These are phyloP conservation scores for Gracilaria caudata DNA, from an alignment of 23 red algal genomes.

Conservation along the genomic window DNA sequence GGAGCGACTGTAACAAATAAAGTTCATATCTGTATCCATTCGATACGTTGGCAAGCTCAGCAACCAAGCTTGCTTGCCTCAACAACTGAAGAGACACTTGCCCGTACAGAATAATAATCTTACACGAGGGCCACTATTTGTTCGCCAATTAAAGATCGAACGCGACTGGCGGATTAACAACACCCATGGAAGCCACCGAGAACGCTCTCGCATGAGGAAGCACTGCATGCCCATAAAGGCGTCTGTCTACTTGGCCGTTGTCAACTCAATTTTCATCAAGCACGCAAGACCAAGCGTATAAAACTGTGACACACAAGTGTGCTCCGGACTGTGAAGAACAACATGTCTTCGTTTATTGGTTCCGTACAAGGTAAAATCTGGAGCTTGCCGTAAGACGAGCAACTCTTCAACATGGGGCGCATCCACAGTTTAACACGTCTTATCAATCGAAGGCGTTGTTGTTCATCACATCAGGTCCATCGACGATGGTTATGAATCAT, in stretches of 20 bases:
- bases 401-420: neutral
- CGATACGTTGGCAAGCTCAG: too few relatives aligned
- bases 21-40: too few relatives aligned
- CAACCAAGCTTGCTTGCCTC: too few relatives aligned
- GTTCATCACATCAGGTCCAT: constrained; percentile 8
- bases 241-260: too few relatives aligned
- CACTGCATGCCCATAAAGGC: neutral
- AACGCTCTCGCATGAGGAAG: neutral
- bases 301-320: neutral
- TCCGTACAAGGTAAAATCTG: neutral
- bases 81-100: too few relatives aligned
- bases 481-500: constrained; percentile 6
- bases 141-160: neutral
- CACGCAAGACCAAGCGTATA: neutral
- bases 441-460: neutral
- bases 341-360: neutral
- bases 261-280: neutral
- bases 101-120: too few relatives aligned
- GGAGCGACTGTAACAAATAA: too few relatives aligned
- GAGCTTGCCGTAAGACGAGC: neutral
- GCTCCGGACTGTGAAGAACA: neutral
- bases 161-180: neutral
- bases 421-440: neutral
- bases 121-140: too few relatives aligned
- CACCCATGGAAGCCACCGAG: neutral